Base-by-base conservation (phyloP, 2,329 filamentous ascomycete species). In the Talaromyces sp. region DNA sequence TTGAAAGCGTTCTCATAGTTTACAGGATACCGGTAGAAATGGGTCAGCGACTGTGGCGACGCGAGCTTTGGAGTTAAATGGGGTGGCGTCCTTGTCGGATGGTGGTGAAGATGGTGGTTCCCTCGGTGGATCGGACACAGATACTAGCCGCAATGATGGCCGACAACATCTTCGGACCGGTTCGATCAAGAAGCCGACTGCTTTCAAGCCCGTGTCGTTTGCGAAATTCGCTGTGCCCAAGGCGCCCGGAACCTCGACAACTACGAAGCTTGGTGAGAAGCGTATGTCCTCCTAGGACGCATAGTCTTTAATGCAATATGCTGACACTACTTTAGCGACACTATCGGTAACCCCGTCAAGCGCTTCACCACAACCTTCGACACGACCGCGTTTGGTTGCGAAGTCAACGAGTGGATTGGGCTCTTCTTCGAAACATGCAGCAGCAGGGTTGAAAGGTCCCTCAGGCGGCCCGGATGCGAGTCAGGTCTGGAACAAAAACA, bases 401-500 rank as follows among this genome's bases (percentile, higher is more conserved):
- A 89, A 89, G 73, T 83, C 86, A 43, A 85, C 84, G 19, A 81
- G 82, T 68, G 81, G 81, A 31, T 74, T 84, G 64, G 80, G 83
- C 66, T 79, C 81, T 19, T 72, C 83, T 52, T 81, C 83, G 43
- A 85, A 85, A 66, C 70, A 81, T 27, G 78, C 79, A 58, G 76
- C 83, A 64, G 76, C 73, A 63, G 77, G 78, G 63, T 79, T 78
- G 57, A 78, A 79, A 66, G 79, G 80, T 65, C 81, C 81, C 62
- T 75, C 75, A 67, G 75, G 76, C 69, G 85, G 84, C n/a, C 86
- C 87, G 59, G 86, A 89, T 76, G 85, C 85, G n/a, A 87, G 82
- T 75, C 87, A 87, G 75, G 87, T 89, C 60, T 89, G 87, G 87
- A 89, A 89, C 73, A 89, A 87, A 77, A 89, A 89, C 73, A 82